Evolutionary conservation across 2,329 filamentous ascomycete species (phyloP), one percentile per base, ranked within the genome.

Genomic region (Emergomyces pasteurianus): DNA sequence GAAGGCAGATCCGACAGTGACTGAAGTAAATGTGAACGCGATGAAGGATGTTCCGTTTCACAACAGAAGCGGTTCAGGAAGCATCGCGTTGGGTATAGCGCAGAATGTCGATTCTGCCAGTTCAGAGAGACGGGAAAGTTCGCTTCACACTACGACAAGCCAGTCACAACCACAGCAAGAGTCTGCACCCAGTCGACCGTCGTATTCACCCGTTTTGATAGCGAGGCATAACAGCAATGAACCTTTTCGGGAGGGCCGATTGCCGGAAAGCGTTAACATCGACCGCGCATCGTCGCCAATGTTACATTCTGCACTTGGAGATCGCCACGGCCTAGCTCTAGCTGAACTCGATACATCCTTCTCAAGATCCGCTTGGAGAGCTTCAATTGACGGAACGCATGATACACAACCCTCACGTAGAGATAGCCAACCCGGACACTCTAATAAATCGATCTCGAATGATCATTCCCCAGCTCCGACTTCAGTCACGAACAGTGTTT

Each of bases 1-100:
- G 65, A 73, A 63, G 75, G 77, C 67, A 73, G 81, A 68, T 65
- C 72, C 67, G 72, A 79, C 69, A 66, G 73, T 73, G 67, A 80
- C 63, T 73, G 84, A 77, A 64, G 60, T 76, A 18, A 72, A 76
- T 63, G 74, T 76, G 53, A 76, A 73, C 63, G 73, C 72, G 42
- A 60, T 70, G 14, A 72, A 68, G 58, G 70, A 73, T 43, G 62
- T 64, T 42, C 59, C 65, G 28, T 66, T 64, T 54, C 68, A 65
- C 40, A 70, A 68, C 31, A 68, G 69, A 58, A 73, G 68, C 58
- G 70, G 68, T 58, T 72, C 74, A 40, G 61, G 69, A 56, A 72
- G 70, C 59, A 60, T 67, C 7, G 68, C 71, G 28, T 65, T 68
- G n/a, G 69, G 69, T 59, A 67, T 69, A 16, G 46, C 70, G n/a